These are phyloP conservation scores for Alternaria burnsii DNA, from an alignment of 2,329 filamentous ascomycete species.

Conservation along the genomic window DNA sequence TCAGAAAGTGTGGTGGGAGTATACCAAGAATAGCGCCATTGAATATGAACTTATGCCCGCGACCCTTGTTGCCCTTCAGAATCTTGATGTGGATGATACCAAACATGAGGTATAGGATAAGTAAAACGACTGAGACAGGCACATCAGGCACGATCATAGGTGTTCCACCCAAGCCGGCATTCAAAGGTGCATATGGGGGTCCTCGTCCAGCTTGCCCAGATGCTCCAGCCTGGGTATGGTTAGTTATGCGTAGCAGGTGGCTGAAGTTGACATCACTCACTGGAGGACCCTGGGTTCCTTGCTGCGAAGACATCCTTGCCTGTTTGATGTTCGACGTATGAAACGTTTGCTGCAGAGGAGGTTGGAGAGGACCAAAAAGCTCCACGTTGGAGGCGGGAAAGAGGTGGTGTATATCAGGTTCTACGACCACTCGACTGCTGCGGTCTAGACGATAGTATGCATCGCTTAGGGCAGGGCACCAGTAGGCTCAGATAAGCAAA, in stretches of 20 bases:
- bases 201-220: conserved; percentile 9
- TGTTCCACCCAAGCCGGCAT: conserved; percentile 39
- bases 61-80: conserved; percentile 50
- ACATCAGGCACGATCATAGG: conserved; percentile 51
- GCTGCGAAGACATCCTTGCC: conserved; percentile 23
- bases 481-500: conserved; percentile 26
- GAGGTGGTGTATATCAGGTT: conserved; percentile 33
- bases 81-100: conserved; percentile 54
- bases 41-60: conserved; percentile 56
- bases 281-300: conserved; percentile 14
- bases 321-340: conserved; percentile 3
- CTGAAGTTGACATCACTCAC: conserved; percentile 10
- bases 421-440: conserved; percentile 17
- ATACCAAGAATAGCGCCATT: conserved; percentile 54
- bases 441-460: conserved; percentile 27
- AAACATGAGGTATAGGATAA: conserved; percentile 52
- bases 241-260: conserved; percentile 3
- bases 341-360: conserved; percentile 10
- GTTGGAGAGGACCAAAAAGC: conserved; percentile 19
- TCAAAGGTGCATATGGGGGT: conserved; percentile 44
- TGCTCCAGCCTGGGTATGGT: conserved; percentile 17
- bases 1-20: conserved; percentile 2
- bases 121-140: conserved; percentile 52
- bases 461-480: conserved; percentile 24
- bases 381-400: conserved; percentile 9